These are phyloP conservation scores for Striga asiatica DNA, from an alignment of 257 asterid species.

Conservation along the genomic window DNA sequence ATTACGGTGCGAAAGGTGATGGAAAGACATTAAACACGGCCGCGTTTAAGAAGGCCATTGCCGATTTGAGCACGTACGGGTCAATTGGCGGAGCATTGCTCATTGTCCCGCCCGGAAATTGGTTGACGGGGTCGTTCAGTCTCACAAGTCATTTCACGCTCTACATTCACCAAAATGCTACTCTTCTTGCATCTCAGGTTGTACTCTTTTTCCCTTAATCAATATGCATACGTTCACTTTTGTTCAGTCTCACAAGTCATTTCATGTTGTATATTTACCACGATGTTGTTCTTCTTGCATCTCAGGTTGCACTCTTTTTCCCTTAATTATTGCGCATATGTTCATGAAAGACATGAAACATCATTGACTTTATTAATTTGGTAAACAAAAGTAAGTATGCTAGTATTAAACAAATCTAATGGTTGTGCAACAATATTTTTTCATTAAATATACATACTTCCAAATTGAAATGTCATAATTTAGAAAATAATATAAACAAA, in stretches of 20 bases:
- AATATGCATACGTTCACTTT: too few species aligned
- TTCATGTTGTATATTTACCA: slow-evolving; percentile 65
- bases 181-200: slow-evolving; percentile 83
- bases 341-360: too few species aligned
- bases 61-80: slow-evolving; percentile 33
- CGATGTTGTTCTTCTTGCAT: slow-evolving; percentile 74
- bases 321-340: too few species aligned
- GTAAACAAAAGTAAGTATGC: too few species aligned
- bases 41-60: not conserved
- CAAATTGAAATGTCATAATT: too few species aligned
- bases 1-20: not conserved
- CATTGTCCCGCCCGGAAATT: slow-evolving; percentile 62
- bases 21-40: not conserved
- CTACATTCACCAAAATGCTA: slow-evolving; percentile 54
- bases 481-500: too few species aligned
- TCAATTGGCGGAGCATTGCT: slow-evolving; percentile 68
- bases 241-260: slow-evolving; percentile 46
- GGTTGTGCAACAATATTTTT: too few species aligned
- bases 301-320: slow-evolving; percentile 38
- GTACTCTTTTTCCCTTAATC: too few species aligned
- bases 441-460: too few species aligned
- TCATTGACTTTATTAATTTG: too few species aligned
- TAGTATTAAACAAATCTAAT: too few species aligned
- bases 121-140: slow-evolving; percentile 79
- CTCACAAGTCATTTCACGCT: slow-evolving; percentile 95